phyloP scores from a whole-genome alignment of 805 yeast genomes.

The Alloascoidea africana region DNA sequence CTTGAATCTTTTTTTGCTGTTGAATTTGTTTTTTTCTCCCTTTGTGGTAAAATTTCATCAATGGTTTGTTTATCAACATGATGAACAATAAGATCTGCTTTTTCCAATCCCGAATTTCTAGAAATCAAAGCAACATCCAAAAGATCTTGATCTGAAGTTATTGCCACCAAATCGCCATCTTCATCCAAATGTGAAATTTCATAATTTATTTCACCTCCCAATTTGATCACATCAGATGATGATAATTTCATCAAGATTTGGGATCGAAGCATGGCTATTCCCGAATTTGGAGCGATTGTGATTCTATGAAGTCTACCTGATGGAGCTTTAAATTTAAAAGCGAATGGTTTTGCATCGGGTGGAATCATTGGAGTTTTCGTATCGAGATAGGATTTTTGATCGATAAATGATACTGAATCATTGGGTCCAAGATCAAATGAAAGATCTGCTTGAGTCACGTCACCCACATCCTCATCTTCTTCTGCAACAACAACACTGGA shows the following conservation, averaged over 20 bases:
- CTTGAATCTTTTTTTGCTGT: no score
- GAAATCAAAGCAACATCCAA: constrained; percentile 55
- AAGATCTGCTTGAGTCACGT: constrained; percentile 32
- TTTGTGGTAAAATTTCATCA: constrained; percentile 6
- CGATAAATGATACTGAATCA: constrained; percentile 38
- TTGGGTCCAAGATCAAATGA: constrained; percentile 37
- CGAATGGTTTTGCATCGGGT: constrained; percentile 18
- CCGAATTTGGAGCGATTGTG: constrained; percentile 39
- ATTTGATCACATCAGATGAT: constrained; percentile 18
- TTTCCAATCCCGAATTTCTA: constrained; percentile 30
- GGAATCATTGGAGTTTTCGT: neutral
- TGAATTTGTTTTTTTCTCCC: neutral
- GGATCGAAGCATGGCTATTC: constrained; percentile 31
- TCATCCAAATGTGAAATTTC: constrained; percentile 74
- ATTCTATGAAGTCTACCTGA: constrained; percentile 64
- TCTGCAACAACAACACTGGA: neutral
- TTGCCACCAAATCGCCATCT: constrained; percentile 68
- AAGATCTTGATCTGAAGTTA: constrained; percentile 62
- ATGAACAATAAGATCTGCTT: constrained; percentile 62
- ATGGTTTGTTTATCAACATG: constrained; percentile 40
- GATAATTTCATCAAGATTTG: constrained; percentile 23
- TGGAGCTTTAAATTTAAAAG: constrained; percentile 72
- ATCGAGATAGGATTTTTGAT: neutral
- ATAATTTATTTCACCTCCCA: constrained; percentile 29
- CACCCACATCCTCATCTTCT: constrained; percentile 22